Evolutionary conservation across 192 early-diverging fungal genomes (phyloP).

Genomic region (Umbelopsis sp.): DNA sequence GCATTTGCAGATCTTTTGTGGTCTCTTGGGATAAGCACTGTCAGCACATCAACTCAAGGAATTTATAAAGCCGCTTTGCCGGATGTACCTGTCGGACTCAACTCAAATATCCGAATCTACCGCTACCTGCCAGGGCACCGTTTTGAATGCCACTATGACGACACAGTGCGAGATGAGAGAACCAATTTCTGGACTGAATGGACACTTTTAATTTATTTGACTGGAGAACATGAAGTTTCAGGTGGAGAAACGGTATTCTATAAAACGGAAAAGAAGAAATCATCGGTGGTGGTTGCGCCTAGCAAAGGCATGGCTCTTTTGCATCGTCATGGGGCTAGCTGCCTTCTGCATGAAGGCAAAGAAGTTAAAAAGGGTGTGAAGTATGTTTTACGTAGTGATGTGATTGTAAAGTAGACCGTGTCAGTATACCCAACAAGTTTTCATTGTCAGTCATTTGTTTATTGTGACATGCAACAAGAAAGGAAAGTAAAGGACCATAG

Average conservation of each 20-base stretch:
- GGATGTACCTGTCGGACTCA: slow-evolving; percentile 29
- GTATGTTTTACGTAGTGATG: slow-evolving; percentile 48
- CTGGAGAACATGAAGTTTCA: slow-evolving; percentile 34
- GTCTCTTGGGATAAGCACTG: slow-evolving; percentile 22
- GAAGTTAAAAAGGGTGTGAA: slow-evolving; percentile 42
- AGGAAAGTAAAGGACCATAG: too few species aligned
- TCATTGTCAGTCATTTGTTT: too few species aligned
- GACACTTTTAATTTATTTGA: slow-evolving; percentile 51
- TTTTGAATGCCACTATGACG: slow-evolving; percentile 50
- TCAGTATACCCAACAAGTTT: too few species aligned
- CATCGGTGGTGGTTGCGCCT: slow-evolving; percentile 36
- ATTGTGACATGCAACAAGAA: too few species aligned
- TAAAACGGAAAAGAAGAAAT: slow-evolving; percentile 31
- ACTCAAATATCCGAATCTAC: slow-evolving; percentile 49
- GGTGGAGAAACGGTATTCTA: slow-evolving; percentile 55
- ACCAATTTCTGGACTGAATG: slow-evolving; percentile 42
- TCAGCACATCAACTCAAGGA: background rate
- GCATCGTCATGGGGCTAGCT: slow-evolving; percentile 44
- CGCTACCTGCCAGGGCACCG: slow-evolving; percentile 41
- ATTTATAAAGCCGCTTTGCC: slow-evolving; percentile 10
- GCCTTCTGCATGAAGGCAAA: slow-evolving; percentile 47
- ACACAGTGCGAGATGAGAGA: slow-evolving; percentile 37
- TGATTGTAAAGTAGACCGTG: slow-evolving; percentile 31
- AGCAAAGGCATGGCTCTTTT: slow-evolving; percentile 42
- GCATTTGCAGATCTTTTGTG: slow-evolving; percentile 36